Evolutionary conservation across 805 yeast genomes (phyloP).

Genomic region (Metschnikowia koreensis): DNA sequence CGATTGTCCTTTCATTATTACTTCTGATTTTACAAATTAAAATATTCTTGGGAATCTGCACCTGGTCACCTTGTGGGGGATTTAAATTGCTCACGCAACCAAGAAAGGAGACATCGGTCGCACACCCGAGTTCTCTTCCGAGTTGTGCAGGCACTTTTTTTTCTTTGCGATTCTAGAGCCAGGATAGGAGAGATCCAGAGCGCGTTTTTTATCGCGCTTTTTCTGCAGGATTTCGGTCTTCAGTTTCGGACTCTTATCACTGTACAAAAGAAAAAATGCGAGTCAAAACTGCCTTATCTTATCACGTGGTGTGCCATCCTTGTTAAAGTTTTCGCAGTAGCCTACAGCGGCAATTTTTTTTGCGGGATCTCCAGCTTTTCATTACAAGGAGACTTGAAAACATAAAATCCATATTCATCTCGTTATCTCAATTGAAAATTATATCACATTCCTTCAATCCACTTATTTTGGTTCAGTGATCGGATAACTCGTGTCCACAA

Average conservation of each 20-base stretch:
- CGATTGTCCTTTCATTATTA: too few relatives aligned
- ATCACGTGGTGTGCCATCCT: constrained; percentile 15
- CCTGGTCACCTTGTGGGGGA: background rate
- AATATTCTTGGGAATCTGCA: background rate
- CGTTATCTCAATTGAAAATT: background rate
- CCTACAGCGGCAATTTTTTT: background rate
- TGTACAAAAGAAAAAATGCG: constrained; percentile 1
- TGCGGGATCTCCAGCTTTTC: background rate
- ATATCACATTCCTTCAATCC: background rate
- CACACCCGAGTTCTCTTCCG: background rate
- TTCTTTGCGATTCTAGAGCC: background rate
- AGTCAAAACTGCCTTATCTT: constrained; percentile 12
- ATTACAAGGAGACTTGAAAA: background rate
- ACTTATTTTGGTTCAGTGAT: too few relatives aligned
- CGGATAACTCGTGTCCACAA: background rate
- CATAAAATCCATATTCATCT: background rate
- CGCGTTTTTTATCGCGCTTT: background rate
- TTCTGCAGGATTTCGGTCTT: background rate
- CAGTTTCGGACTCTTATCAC: constrained; percentile 4
- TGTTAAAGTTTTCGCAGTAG: constrained; percentile 5
- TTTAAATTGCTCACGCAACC: background rate
- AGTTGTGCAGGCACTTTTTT: background rate
- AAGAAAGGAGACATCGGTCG: background rate
- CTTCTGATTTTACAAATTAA: background rate
- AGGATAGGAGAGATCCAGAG: constrained; percentile 3